These are phyloP conservation scores for Serendipita vermifera DNA, from an alignment of 768 basidiomycete species.

Conservation along the genomic window DNA sequence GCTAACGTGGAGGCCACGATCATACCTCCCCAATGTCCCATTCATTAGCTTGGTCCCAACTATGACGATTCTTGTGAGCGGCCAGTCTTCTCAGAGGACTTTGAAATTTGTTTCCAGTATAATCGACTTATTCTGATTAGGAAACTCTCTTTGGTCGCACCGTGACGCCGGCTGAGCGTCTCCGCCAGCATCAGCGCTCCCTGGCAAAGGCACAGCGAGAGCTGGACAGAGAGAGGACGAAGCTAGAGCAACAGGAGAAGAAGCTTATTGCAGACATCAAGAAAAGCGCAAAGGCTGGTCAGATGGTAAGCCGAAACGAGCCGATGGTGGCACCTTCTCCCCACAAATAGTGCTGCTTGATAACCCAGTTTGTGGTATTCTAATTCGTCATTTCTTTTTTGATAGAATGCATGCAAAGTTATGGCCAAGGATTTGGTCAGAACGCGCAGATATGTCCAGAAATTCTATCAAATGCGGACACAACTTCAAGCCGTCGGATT, in stretches of 20 bases:
- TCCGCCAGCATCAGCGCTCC: conserved; percentile 92
- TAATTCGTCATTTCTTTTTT: too few relatives aligned
- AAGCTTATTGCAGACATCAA: conserved; percentile 92
- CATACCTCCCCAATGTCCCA: too few relatives aligned
- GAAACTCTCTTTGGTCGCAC: conserved; percentile 92
- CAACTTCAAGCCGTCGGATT: conserved; percentile 93
- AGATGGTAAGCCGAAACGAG: conserved; percentile 78
- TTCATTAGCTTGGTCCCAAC: conserved; percentile 10
- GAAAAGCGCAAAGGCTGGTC: conserved; percentile 88
- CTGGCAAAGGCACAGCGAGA: conserved; percentile 96
- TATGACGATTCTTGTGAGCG: conserved; percentile 30
- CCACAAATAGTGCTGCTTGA: too few relatives aligned
- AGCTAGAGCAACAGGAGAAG: conserved; percentile 94
- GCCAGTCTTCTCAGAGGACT: neutral
- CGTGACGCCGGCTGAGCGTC: conserved; percentile 88
- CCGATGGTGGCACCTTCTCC: too few relatives aligned
- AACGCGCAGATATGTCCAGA: conserved; percentile 88
- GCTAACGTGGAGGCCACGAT: too few relatives aligned
- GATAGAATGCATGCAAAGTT: conserved; percentile 93
- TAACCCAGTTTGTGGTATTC: too few relatives aligned
- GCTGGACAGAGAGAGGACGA: conserved; percentile 87
- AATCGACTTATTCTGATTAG: conserved; percentile 30
- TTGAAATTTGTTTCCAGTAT: neutral
- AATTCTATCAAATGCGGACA: conserved; percentile 98
- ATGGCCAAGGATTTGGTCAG: conserved; percentile 99